Evolutionary conservation across 108 stramenopile genomes (phyloP), one percentile per base, ranked within the genome.

Genomic region (Cyclotella kingstonii): DNA sequence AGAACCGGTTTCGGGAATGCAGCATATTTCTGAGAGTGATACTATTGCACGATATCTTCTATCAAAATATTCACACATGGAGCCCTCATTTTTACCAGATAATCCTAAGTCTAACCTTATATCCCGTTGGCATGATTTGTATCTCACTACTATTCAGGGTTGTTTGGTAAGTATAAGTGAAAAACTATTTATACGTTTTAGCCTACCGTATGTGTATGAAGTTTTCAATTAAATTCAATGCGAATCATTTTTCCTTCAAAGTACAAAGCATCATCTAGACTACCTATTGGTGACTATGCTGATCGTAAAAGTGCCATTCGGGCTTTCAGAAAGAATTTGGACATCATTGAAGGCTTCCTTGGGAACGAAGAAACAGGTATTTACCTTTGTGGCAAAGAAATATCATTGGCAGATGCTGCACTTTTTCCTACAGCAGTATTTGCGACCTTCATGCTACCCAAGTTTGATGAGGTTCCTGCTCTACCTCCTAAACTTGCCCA

Each of bases 401-500:
- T 96, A 39, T 94, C 94, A 11, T 62, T 96, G 40, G 97, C 95
- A 3, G 97, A 98, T 78, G 96, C 94, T 9, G 82, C 95, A 3
- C 55, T 93, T 6, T 97, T 96, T 66, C 94, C 95, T 1, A 87
- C 96, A 0, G 41, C 85, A 15, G 70, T 93, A 36, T 96, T 98
- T 79, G 80, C 89, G 2, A 58, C 73, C 5, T 76, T 78, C 59
- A 96, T 98, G 87, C 81, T 94, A 50, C 96, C 97, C 36, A 96
- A 93, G 63, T 98, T 95, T 60, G 94, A 80, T 50, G 54, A 65
- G 5, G 35, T 82, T 25, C 87, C 89, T 22, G 65, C 79, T 0
- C 53, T 82, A 5, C 73, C 78, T 4, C 68, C 68, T 11, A 87
- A 84, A 48, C 63, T 94, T 19, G 15, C 65, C 10, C 31, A 42